These are phyloP conservation scores for Sclerotinia sclerotiorum DNA, from an alignment of 2,329 filamentous ascomycete genomes.

Conservation along the genomic window DNA sequence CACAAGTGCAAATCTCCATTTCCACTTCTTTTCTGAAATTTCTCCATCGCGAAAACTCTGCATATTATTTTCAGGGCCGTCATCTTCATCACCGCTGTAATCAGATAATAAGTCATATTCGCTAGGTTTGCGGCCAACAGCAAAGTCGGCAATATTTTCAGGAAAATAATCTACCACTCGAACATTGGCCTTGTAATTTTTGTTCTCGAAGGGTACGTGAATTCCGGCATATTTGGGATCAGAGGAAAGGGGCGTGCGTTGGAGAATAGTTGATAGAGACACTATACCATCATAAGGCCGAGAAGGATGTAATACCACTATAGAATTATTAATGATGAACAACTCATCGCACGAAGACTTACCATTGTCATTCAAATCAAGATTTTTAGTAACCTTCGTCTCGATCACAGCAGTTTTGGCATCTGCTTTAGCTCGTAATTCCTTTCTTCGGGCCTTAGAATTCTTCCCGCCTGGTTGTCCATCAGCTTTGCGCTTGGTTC, in stretches of 20 bases:
- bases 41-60: conserved; percentile 29
- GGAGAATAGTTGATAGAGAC: conserved; percentile 13
- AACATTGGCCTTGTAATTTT: conserved; percentile 66
- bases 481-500: conserved; percentile 34
- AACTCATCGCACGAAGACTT: conserved; percentile 19
- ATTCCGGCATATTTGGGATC: conserved; percentile 34
- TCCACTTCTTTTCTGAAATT: conserved; percentile 52
- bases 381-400: conserved; percentile 18
- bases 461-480: conserved; percentile 26
- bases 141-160: conserved; percentile 67
- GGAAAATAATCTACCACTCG: conserved; percentile 85
- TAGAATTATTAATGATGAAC: conserved; percentile 11
- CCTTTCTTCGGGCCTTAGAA: conserved; percentile 35
- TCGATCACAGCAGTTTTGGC: conserved; percentile 35
- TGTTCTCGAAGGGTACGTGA: conserved; percentile 69
- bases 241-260: conserved; percentile 4
- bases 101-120: conserved; percentile 55
- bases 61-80: conserved; percentile 33
- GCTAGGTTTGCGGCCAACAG: conserved; percentile 47
- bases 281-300: background rate
- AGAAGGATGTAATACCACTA: background rate
- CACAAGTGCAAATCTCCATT: conserved; percentile 80
- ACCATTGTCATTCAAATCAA: conserved; percentile 43
- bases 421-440: conserved; percentile 38
- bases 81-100: conserved; percentile 37